Conservation (phyloP, 2,329 filamentous ascomycete genomes). For the Colletotrichum tabaci region DNA sequence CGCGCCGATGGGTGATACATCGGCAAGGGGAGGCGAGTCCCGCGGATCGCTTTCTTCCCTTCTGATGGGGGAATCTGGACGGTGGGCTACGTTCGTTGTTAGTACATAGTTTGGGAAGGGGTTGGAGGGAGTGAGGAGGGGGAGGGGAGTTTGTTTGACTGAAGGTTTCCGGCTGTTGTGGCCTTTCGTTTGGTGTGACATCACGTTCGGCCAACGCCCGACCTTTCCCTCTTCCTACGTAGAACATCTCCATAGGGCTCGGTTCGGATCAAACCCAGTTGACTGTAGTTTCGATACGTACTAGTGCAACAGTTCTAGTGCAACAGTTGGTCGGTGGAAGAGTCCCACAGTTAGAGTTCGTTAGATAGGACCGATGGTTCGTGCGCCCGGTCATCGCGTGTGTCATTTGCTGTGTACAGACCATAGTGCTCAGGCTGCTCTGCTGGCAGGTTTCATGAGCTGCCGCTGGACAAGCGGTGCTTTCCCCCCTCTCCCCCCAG, state of each 20-base stretch:
- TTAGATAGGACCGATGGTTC: background rate
- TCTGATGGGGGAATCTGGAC: too few species aligned
- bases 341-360: background rate
- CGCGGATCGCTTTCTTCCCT: too few species aligned
- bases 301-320: background rate
- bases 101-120: too few species aligned
- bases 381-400: background rate
- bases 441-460: slow-evolving; percentile 21
- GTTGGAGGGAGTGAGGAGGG: background rate
- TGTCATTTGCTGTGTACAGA: background rate
- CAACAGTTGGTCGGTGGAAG: background rate
- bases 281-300: too few species aligned
- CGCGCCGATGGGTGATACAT: too few species aligned
- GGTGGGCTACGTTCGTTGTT: too few species aligned
- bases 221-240: background rate
- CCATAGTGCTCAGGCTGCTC: background rate
- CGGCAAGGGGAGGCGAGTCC: too few species aligned
- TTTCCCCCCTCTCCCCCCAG: background rate
- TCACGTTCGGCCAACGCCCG: background rate
- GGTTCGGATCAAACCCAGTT: background rate
- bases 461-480: background rate
- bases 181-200: background rate
- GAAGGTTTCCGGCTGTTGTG: too few species aligned
- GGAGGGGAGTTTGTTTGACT: too few species aligned
- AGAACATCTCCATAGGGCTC: background rate